Evolutionary conservation across 75 land plant species (phyloP), one percentile per base, ranked within the genome.

Genomic region (Picea glauca): DNA sequence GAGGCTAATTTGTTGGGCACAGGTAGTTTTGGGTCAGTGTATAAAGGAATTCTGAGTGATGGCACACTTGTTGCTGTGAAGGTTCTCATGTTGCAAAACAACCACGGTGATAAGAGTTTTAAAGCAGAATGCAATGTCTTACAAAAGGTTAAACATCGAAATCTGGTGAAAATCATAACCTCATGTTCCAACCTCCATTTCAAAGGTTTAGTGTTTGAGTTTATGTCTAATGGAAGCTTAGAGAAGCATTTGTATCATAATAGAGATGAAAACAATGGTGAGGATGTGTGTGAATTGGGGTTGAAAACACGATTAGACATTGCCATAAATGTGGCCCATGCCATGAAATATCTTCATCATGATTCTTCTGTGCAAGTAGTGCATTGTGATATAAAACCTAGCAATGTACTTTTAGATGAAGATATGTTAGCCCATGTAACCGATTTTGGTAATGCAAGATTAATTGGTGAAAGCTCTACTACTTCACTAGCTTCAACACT

Each of bases 331-430:
- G 82, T 93, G 0, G 93, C 90, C 20, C 88, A 88, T 80, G 98
- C 90, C 13, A 81, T 95, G 80, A 88, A 88, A 12, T 95, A 95
- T 79, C 62, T 92, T 83, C 98, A 95, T 83, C 91, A 94, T 68
- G 77, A 91, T 64, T 86, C 90, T 26, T 86, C 84, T 3, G 65
- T 92, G 14, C 87, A 77, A 72, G 84, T 95, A 13, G 84, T 95
- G 43, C 98, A 92, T 56, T 94, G 95, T 78, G 98, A 94, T 82
- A 79, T 94, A 13, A 94, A 94, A 80, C 91, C 98, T 11, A 92
- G 88, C 80, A 92, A 92, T 67, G 88, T 95, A 26, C 89, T 95
- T 12, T 88, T 95, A 11, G 91, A 95, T 68, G 83, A 85, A 1
- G 84, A 89, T 72, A 81, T 95, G 86, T 88, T 83, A 5, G 93